Evolutionary conservation across 2,329 filamentous ascomycete species (phyloP), one percentile per base, ranked within the genome.

Genomic region (Cucurbitaria berberidis): DNA sequence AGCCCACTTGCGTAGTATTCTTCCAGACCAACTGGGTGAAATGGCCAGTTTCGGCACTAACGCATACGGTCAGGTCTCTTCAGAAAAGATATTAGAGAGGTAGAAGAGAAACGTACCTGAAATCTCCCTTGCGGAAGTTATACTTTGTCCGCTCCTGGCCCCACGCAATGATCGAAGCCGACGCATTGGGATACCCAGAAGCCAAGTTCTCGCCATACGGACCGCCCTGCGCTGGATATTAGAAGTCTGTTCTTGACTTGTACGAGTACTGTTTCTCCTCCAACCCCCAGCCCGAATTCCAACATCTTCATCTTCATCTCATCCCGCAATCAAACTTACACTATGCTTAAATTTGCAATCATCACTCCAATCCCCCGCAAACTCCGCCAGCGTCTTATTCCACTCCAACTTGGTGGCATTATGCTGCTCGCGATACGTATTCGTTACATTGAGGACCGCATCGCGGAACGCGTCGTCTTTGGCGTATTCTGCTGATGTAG

Each of bases 161-260:
- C 89, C 89, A 92, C 1, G 81, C 83, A 39, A 84, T 81, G n/a
- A 92, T 78, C 44, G 83, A 80, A 3, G 80, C 77, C 0, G 81
- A 81, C 1, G 81, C 82, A 65, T 88, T 86, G 0, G 77, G 57
- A 68, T 86, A 91, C 3, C 88, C 89, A 4, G 85, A 79, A 7
- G 88, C 88, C 3, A 93, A 81, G 73, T 92, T 93, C 76, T 93
- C 89, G 64, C 89, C 89, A 57, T 86, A 86, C 0, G 86, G 84
- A 0, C 86, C 86, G 48, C 81, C 81, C 78, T 81, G 24, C 4
- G 4, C 13, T 30, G 29, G 7, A 1, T 27, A 24, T 42, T 19
- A 16, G 41, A 45, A 11, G 29, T 38, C 35, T 35, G 24, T 5
- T 5, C 11, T 35, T 35, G 43, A 36, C 13, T 45, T 15, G 13